Evolutionary conservation across 129 eudicot genomes (phyloP), one percentile per base, ranked within the genome.

Genomic region (Saussurea involucrata): DNA sequence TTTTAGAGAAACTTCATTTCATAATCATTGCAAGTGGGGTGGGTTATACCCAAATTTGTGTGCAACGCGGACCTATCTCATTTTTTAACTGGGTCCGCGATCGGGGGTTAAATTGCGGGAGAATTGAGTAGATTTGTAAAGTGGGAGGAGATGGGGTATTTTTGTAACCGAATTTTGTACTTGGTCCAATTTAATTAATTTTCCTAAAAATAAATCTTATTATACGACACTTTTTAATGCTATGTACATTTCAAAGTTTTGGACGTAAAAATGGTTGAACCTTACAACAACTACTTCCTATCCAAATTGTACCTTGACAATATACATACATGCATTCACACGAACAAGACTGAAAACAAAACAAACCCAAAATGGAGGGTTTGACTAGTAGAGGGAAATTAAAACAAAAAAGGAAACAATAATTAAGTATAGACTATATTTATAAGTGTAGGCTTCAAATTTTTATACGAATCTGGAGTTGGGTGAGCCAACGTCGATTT

Each of bases 401-500:
- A 2, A 68, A 17, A 5, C 3, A 8, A 24, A 70, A 12, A 3
- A 42, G 29, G 29, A 46, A 57, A 13, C 34, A 66, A 32, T 64
- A 66, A 31, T 64, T 24, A 9, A 27, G n/a, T n/a, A n/a, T 29
- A 76, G 36, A 34, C 71, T 55, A 5, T 55, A 5, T 37, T 37
- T 10, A 34, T 11, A n/a, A n/a, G 24, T 17, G 5, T 24, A 40
- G 18, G 20, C 11, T 2, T 22, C 21, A 27, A 28, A 69, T 8
- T 37, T 76, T 77, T 77, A 86, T 75, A 88, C 67, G 68, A 71
- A 73, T 65, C 74, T 77, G 11, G 86, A 83, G 71, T 67, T 83
- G 63, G 85, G 74, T 42, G 90, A 84, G 13, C 91, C 87, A 29
- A 92, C 86, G 76, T 92, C 96, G 24, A 89, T 89, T 78, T 92